Evolutionary conservation across 1,284 basidiomycete genomes (phyloP), one percentile per base, ranked within the genome.

Genomic region (Inonotus obliquus): DNA sequence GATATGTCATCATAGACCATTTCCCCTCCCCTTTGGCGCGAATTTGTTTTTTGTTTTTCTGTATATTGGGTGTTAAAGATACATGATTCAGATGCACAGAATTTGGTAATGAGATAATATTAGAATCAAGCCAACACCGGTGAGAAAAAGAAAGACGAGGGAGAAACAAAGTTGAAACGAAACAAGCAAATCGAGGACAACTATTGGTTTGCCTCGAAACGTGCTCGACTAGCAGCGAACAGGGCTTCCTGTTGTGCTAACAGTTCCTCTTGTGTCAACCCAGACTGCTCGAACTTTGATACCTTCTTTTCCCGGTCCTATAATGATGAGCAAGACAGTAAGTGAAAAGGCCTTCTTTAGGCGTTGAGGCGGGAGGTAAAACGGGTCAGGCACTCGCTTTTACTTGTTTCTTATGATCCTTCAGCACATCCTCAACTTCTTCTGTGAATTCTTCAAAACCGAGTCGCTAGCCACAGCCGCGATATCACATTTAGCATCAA

Each of bases 351-450:
- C 14, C 32, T 32, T 32, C 9, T 32, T 9, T 9, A 4, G 32
- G 32, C 9, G 32, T 32, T 32, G 4, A n/a, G n/a, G n/a, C n/a
- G n/a, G n/a, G n/a, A n/a, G n/a, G n/a, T n/a, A n/a, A n/a, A n/a
- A n/a, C n/a, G n/a, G 47, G 7, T 11, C 5, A 5, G 4, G 4
- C 27, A 73, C 77, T 63, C 61, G 88, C 94, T 84, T 96, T 98
- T 73, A 92, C 91, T 66, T 94, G 90, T 71, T 95, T 92, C 71
- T 98, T 98, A 73, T 98, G 95, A 69, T 98, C 96, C 70, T 93
- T 87, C 61, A 97, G 77, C 25, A 98, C 95, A 68, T 91, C 90
- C 71, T 96, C 89, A 4, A 98, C 94, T 68, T 98, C 95, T 14
- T 84, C 77, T 19, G 88, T 88, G 73, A 94, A 96, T 14, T 84